Evolutionary conservation across 2,329 filamentous ascomycete species (phyloP).

Genomic region (Microdochium nivale): DNA sequence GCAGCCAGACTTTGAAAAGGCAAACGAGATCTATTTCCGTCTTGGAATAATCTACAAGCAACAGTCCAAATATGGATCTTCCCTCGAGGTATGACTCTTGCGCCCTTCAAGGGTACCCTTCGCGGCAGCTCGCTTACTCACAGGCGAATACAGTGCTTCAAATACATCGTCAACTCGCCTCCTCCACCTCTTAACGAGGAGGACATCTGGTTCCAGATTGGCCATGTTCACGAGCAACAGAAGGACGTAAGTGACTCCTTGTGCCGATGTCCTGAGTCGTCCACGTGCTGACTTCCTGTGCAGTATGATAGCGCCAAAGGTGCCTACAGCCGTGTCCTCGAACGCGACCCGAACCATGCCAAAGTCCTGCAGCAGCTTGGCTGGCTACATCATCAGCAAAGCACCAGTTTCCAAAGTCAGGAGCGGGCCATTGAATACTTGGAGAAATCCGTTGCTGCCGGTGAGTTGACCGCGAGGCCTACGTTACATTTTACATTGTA

Average conservation of each 20-base stretch:
- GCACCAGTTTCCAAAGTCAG: conserved; percentile 81
- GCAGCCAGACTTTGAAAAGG: conserved; percentile 95
- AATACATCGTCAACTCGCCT: conserved; percentile 91
- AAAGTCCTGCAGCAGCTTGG: conserved; percentile 97
- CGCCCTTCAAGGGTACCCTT: neutral
- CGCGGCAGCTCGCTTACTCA: conserved; percentile 10
- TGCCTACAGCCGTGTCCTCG: conserved; percentile 86
- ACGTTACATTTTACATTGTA: neutral
- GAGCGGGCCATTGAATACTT: conserved; percentile 95
- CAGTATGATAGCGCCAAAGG: conserved; percentile 90
- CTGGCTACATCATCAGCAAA: conserved; percentile 96
- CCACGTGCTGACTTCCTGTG: conserved; percentile 18
- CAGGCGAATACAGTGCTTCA: conserved; percentile 67
- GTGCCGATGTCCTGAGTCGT: conserved; percentile 14
- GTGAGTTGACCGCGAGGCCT: conserved; percentile 43
- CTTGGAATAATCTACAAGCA: conserved; percentile 99
- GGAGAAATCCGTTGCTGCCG: conserved; percentile 90
- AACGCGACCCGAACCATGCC: conserved; percentile 90
- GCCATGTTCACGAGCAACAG: conserved; percentile 96
- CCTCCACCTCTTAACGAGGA: conserved; percentile 90
- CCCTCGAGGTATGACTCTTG: conserved; percentile 64
- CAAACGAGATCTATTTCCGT: conserved; percentile 97
- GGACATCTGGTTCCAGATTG: conserved; percentile 99
- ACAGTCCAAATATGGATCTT: conserved; percentile 86
- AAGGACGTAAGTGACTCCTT: conserved; percentile 68